Evolutionary conservation across 371 early-diverging fungal species (phyloP), one percentile per base, ranked within the genome.

Genomic region (Mucor lusitanicus): DNA sequence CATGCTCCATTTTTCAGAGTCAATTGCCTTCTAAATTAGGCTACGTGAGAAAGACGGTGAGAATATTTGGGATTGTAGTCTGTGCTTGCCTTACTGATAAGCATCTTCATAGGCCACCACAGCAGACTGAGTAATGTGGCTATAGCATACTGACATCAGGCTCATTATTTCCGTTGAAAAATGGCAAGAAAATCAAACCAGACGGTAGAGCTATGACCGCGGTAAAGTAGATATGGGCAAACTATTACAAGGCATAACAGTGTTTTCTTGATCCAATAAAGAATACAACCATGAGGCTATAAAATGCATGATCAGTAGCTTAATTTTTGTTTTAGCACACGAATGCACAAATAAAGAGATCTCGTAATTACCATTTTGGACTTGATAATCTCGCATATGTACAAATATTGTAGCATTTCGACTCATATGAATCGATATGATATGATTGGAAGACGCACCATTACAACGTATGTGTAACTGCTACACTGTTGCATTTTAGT

Each of bases 21-120:
- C 40, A 21, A 63, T 37, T 54, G 50, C 37, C 23, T 71, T 64
- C 72, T 48, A 58, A 63, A 48, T 71, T 68, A 40, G 64, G 72
- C 64, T 67, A 58, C 72, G 72, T 71, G 72, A 63, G 72, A 71
- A 71, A 71, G 57, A 61, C 62, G 67, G 61, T 61, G 55, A 62
- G 67, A 65, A 60, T 42, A 53, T 32, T 23, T 21, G 35, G 8
- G 28, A 17, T 63, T 63, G 63, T 27, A 53, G 63, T 63, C 63
- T 63, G 63, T 63, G 63, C 63, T 56, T 56, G 56, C 32, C n/a
- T 19, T 50, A 40, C 17, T 40, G 40, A 40, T 40, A 40, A 40
- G 40, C 0, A 17, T 17, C 17, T 40, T 17, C 6, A 40, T 17
- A 40, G 40, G 40, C 40, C 5, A 40, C 17, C 40, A 40, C 17